phyloP scores from a whole-genome alignment of 1,284 basidiomycete genomes.

The Microbotryomycetes sp. region DNA sequence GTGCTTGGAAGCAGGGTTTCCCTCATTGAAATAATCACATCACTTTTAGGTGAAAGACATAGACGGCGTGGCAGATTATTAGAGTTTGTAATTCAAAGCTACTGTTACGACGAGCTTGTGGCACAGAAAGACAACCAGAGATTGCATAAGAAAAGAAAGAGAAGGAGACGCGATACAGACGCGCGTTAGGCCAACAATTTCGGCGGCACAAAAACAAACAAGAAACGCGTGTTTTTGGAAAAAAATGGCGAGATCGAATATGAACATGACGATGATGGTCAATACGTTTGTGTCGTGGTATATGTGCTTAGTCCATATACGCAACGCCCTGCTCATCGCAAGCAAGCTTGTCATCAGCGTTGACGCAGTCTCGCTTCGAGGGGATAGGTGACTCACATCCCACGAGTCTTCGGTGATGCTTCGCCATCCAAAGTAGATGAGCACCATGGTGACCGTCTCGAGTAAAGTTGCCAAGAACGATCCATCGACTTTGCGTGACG shows the following conservation, averaged over 20 bases:
- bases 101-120: no score
- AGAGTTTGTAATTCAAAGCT: no score
- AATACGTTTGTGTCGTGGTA: not conserved
- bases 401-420: conserved; percentile 38
- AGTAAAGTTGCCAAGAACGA: conserved; percentile 36
- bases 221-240: not conserved
- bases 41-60: no score
- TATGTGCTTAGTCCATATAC: not conserved
- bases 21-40: no score
- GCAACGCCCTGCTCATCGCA: not conserved
- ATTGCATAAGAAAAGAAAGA: no score
- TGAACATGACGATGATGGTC: not conserved
- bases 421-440: conserved; percentile 34
- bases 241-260: not conserved
- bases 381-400: conserved; percentile 20
- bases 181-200: no score
- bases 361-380: no score
- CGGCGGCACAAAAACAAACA: no score
- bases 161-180: not conserved
- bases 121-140: no score
- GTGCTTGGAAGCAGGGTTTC: no score
- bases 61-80: no score
- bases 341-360: not conserved
- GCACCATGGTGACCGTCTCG: conserved; percentile 31
- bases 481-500: conserved; percentile 32